Percentiles rank a stretch among this genome's conserved stretches.
These are phyloP conservation scores for Ascochyta viciae-villosae DNA, from an alignment of 2,329 filamentous ascomycete genomes.

Conservation along the genomic window DNA sequence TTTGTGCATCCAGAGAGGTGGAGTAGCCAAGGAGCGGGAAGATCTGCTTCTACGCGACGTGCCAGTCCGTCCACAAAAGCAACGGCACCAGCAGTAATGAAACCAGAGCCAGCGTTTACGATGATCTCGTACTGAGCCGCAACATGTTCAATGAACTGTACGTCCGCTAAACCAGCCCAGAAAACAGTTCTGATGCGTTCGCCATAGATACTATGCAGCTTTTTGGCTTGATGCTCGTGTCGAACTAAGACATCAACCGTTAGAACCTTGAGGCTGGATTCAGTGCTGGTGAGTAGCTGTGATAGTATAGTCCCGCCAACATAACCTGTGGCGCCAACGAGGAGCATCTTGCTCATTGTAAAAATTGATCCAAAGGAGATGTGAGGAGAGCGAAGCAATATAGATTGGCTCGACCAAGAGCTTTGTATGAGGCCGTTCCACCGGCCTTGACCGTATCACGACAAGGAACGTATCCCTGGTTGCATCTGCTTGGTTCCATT, in stretches of 20 bases:
- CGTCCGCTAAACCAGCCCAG: slow-evolving; percentile 23
- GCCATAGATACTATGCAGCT: slow-evolving; percentile 15
- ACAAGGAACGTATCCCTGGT: background rate
- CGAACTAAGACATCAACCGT: slow-evolving; percentile 24
- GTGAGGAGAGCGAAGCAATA: background rate
- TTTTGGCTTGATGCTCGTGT: slow-evolving; percentile 10
- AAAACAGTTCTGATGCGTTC: slow-evolving; percentile 16
- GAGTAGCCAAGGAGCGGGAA: slow-evolving; percentile 20
- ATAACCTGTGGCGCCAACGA: slow-evolving; percentile 25
- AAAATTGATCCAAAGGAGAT: background rate
- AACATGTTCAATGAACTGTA: slow-evolving; percentile 14
- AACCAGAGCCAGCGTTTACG: slow-evolving; percentile 25
- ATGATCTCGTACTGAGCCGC: slow-evolving; percentile 27
- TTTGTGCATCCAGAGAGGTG: slow-evolving; percentile 28
- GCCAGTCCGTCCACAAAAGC: slow-evolving; percentile 27
- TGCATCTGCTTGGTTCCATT: background rate
- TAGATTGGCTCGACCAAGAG: background rate
- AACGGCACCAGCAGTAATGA: slow-evolving; percentile 18
- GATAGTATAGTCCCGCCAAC: slow-evolving; percentile 25
- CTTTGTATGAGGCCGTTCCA: background rate
- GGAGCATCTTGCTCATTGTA: slow-evolving; percentile 24
- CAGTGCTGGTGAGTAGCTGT: slow-evolving; percentile 12
- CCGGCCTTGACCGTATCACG: background rate
- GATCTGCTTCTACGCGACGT: slow-evolving; percentile 12
- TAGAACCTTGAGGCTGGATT: slow-evolving; percentile 13